Evolutionary conservation across 306 rosid species (phyloP).

Genomic region (Cyclanthera cordifolia): DNA sequence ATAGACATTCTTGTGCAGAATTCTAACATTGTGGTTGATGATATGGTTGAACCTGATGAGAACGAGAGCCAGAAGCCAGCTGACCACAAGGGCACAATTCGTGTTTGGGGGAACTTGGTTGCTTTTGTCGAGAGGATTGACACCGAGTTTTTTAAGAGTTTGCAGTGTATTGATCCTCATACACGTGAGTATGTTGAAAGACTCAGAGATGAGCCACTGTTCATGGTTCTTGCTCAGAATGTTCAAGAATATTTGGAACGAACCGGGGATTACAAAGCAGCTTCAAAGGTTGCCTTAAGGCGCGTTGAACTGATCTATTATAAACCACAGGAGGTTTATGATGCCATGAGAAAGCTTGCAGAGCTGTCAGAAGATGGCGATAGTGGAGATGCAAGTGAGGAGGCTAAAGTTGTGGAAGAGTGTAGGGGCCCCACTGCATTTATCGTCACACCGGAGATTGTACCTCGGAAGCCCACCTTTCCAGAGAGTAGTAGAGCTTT

Average conservation of each 20-base stretch:
- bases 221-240: constrained; percentile 83
- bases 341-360: constrained; percentile 82
- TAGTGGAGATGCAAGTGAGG: constrained; percentile 34
- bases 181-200: constrained; percentile 95
- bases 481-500: constrained; percentile 65
- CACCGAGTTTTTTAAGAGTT: constrained; percentile 78
- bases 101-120: constrained; percentile 86
- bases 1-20: constrained; percentile 73
- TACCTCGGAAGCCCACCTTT: constrained; percentile 75
- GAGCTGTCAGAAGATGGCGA: constrained; percentile 47
- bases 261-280: constrained; percentile 47
- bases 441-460: constrained; percentile 63
- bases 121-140: constrained; percentile 79
- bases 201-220: constrained; percentile 74
- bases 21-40: constrained; percentile 74
- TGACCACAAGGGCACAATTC: constrained; percentile 56
- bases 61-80: constrained; percentile 75
- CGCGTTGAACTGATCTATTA: constrained; percentile 78
- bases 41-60: constrained; percentile 72
- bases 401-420: constrained; percentile 46
- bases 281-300: constrained; percentile 73
- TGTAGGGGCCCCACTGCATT: constrained; percentile 58
- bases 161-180: constrained; percentile 96
- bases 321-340: constrained; percentile 92
- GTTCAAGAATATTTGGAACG: constrained; percentile 84